Conservation (phyloP, 306 rosid species). For the Quercus wislizeni region DNA sequence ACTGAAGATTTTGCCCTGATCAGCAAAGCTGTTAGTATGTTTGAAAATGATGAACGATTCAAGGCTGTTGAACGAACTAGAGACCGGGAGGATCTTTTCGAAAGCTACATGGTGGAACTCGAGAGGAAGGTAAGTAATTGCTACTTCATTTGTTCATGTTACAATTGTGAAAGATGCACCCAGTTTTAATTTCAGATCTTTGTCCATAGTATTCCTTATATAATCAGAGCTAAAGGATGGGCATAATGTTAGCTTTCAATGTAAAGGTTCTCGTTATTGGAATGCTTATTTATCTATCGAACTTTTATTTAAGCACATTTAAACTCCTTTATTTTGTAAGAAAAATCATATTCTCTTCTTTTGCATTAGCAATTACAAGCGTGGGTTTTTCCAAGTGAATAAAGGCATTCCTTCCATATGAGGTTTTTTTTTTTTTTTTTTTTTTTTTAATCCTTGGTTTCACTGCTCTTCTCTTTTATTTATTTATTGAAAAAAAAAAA, state of each 20-base stretch:
- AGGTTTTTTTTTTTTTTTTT: neutral
- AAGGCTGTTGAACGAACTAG: conserved; percentile 85
- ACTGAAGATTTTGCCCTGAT: conserved; percentile 33
- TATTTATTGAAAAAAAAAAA: no score
- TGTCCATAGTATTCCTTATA: neutral
- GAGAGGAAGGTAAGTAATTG: conserved; percentile 76
- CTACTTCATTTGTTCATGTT: conserved; percentile 2
- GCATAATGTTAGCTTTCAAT: no score
- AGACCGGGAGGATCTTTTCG: conserved; percentile 93
- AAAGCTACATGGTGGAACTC: conserved; percentile 95
- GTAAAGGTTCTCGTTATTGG: no score
- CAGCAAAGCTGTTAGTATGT: conserved; percentile 91
- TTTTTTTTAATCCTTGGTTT: neutral
- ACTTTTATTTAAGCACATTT: neutral
- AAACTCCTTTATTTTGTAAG: neutral
- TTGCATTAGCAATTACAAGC: neutral
- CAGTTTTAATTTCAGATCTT: conserved; percentile 20
- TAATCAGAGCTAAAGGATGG: no score
- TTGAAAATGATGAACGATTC: conserved; percentile 92
- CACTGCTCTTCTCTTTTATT: neutral
- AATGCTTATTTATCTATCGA: neutral
- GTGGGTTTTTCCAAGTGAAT: neutral
- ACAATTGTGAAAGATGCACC: conserved; percentile 8
- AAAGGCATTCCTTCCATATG: neutral
- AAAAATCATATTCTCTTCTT: neutral